Conservation (phyloP, 495 filamentous ascomycete species). For the Penicillium longicatenatum region DNA sequence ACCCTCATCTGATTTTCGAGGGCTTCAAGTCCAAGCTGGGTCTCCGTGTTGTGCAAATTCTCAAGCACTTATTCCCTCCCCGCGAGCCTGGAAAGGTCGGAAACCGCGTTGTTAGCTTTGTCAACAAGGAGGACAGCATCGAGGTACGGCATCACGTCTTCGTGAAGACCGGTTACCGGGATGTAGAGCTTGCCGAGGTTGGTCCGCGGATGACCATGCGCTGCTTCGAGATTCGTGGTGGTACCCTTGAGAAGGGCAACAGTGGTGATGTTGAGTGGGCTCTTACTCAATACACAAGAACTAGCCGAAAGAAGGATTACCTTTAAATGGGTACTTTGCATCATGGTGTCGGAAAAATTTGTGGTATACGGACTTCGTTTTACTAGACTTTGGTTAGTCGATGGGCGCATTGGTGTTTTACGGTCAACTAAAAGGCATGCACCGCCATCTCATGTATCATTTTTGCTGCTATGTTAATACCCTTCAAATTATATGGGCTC, state of each 20-base stretch:
- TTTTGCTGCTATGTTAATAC: slow-evolving; percentile 19
- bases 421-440: slow-evolving; percentile 19
- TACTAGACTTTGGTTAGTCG: slow-evolving; percentile 27
- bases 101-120: slow-evolving; percentile 88
- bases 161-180: slow-evolving; percentile 80
- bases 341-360: slow-evolving; percentile 23
- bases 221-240: slow-evolving; percentile 88
- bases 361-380: slow-evolving; percentile 14
- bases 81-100: slow-evolving; percentile 81
- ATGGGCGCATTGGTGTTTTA: slow-evolving; percentile 29
- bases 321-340: slow-evolving; percentile 54
- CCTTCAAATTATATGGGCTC: slow-evolving; percentile 9
- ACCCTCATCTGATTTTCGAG: slow-evolving; percentile 95
- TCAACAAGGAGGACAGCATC: slow-evolving; percentile 91
- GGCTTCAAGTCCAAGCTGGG: slow-evolving; percentile 87
- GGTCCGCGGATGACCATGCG: slow-evolving; percentile 96
- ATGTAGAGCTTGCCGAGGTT: slow-evolving; percentile 92
- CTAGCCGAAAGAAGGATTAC: slow-evolving; percentile 89
- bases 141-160: slow-evolving; percentile 85
- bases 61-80: slow-evolving; percentile 95
- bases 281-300: slow-evolving; percentile 91
- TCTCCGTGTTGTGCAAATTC: slow-evolving; percentile 78
- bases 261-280: slow-evolving; percentile 97
- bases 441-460: slow-evolving; percentile 15
- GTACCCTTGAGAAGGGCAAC: slow-evolving; percentile 87